These are phyloP conservation scores for Syncephalis plumigaleata DNA, from an alignment of 371 early-diverging fungal species.

Conservation along the genomic window DNA sequence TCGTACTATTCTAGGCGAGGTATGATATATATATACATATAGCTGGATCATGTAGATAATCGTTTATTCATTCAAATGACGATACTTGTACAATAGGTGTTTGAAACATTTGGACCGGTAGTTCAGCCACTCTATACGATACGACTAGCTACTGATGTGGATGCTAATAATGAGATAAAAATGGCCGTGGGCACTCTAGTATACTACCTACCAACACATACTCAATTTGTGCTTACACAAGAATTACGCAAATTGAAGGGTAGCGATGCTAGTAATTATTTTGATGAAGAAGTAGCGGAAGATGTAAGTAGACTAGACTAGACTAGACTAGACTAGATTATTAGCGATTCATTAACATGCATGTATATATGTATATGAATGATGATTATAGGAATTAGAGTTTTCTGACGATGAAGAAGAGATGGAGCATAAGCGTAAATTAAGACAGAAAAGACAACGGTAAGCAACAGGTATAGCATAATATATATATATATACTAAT, in stretches of 20 bases:
- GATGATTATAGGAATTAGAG: slow-evolving; percentile 58
- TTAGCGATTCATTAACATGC: no score
- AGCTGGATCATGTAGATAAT: no score
- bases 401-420: slow-evolving; percentile 84
- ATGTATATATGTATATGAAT: no score
- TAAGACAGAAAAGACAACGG: slow-evolving; percentile 14
- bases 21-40: no score
- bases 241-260: slow-evolving; percentile 50
- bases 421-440: slow-evolving; percentile 22
- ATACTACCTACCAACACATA: slow-evolving; percentile 38
- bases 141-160: slow-evolving; percentile 39
- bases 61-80: no score
- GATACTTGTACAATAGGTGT: no score
- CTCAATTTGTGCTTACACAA: slow-evolving; percentile 46
- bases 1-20: slow-evolving; percentile 50
- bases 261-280: slow-evolving; percentile 80
- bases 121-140: slow-evolving; percentile 65
- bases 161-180: slow-evolving; percentile 26
- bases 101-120: slow-evolving; percentile 91
- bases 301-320: no score
- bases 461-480: no score
- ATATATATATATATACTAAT: not conserved
- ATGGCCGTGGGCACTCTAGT: slow-evolving; percentile 33
- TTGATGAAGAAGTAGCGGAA: slow-evolving; percentile 79
- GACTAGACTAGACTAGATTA: no score